Evolutionary conservation across 2,329 filamentous ascomycete genomes (phyloP).

Genomic region (Cordyceps cateniannulata): DNA sequence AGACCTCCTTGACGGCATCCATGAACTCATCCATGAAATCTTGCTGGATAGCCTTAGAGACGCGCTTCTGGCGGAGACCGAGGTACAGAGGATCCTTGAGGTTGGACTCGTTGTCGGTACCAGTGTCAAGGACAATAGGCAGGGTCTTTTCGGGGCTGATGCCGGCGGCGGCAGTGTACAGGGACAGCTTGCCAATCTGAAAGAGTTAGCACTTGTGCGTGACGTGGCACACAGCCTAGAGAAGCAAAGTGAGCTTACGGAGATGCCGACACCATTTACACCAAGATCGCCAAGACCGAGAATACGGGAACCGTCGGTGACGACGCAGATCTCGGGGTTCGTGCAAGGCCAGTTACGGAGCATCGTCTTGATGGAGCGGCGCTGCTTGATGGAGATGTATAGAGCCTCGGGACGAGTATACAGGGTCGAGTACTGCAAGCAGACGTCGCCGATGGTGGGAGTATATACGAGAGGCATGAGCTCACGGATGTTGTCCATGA

Average conservation of each 20-base stretch:
- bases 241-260: conserved; percentile 47
- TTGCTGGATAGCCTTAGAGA: conserved; percentile 69
- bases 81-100: conserved; percentile 74
- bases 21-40: conserved; percentile 98
- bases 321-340: conserved; percentile 89
- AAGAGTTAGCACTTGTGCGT: conserved; percentile 18
- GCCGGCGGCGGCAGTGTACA: conserved; percentile 93
- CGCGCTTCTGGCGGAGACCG: conserved; percentile 77
- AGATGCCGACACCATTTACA: conserved; percentile 96
- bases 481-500: conserved; percentile 71
- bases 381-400: conserved; percentile 94
- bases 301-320: conserved; percentile 92
- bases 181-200: conserved; percentile 81
- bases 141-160: conserved; percentile 84
- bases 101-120: conserved; percentile 61
- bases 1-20: conserved; percentile 74
- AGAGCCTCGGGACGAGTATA: conserved; percentile 93
- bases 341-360: conserved; percentile 88
- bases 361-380: conserved; percentile 81
- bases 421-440: conserved; percentile 89
- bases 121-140: conserved; percentile 61
- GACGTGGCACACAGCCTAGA: not conserved
- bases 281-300: conserved; percentile 91
- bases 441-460: conserved; percentile 90
- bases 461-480: conserved; percentile 83